Base-by-base conservation (phyloP, 139 green algal species). In the Yamagishiella unicocca region DNA sequence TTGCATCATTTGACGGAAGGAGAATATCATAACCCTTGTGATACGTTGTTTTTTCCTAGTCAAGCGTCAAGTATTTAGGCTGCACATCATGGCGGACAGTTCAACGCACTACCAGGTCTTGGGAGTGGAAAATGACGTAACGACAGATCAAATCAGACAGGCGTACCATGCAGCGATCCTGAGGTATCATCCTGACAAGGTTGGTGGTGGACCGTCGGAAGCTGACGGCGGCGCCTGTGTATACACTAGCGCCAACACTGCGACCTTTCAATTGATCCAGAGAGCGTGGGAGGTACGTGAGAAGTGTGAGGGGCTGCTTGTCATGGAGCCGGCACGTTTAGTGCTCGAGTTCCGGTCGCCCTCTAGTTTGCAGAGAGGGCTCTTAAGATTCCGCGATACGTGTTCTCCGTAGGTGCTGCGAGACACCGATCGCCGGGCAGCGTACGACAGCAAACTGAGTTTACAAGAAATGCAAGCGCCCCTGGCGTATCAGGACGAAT, bases 161-260 rank as follows among this genome's bases (percentile, higher is more conserved):
- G 80, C 80, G 21, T 86, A 86, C 31, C 64, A 77, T 61, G 42
- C 64, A 46, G 80, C 80, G 4, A 64, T 78, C 17, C 43, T 86
- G 1, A 66, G 50, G 12, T 21, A 77, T 40, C 80, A 86, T 29
- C 80, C 80, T 31, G 80, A 86, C 31, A 86, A 86, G 64, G 9
- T 0, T 22, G 29, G 25, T 27, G 24, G 2, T 22, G 66, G 21
- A 46, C 75, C 45, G 33, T 35, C 66, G 35, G 66, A 19, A 27
- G 9, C 10, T 27, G 14, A 19, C 66, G n/a, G n/a, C n/a, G n/a
- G n/a, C n/a, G n/a, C n/a, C n/a, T n/a, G n/a, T n/a, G n/a, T n/a
- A n/a, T n/a, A n/a, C n/a, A 33, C 53, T 24, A 33, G 33, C 54
- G 33, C 21, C 12, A n/a, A 61, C n/a, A 17, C 31, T 8, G 74